Evolutionary conservation across 495 filamentous ascomycete genomes (phyloP).

Genomic region (Astrothelium subdiscretum): DNA sequence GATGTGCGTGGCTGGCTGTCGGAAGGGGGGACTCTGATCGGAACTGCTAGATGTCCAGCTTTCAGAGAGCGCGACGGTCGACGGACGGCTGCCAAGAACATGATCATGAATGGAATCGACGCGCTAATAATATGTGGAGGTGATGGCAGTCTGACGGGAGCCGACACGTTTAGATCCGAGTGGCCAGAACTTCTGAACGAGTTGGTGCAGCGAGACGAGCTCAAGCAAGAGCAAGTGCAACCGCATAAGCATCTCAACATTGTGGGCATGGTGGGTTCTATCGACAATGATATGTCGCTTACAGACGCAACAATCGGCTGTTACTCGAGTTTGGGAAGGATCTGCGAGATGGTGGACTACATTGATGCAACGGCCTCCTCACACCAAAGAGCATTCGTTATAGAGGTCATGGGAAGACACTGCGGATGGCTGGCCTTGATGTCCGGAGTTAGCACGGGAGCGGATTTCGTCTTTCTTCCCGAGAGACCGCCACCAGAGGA

Average conservation of each 20-base stretch:
- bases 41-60: conserved; percentile 78
- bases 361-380: conserved; percentile 94
- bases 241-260: conserved; percentile 82
- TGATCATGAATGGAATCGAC: conserved; percentile 86
- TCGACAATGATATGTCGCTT: conserved; percentile 95
- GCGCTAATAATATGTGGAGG: conserved; percentile 94
- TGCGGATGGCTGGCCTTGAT: conserved; percentile 97
- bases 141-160: conserved; percentile 93
- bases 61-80: conserved; percentile 83
- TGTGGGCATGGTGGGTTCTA: conserved; percentile 89
- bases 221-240: conserved; percentile 55
- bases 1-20: conserved; percentile 92
- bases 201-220: conserved; percentile 55
- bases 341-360: conserved; percentile 89
- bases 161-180: conserved; percentile 82
- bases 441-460: conserved; percentile 89
- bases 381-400: conserved; percentile 95
- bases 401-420: conserved; percentile 99
- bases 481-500: conserved; percentile 82
- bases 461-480: conserved; percentile 94
- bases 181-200: conserved; percentile 83
- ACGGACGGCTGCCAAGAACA: conserved; percentile 77
- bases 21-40: conserved; percentile 93
- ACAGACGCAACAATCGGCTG: conserved; percentile 98
- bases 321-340: conserved; percentile 81